Percentiles rank a stretch among this genome's conserved stretches.
These are phyloP conservation scores for Calonectria montana DNA, from an alignment of 2,329 filamentous ascomycete species.

Conservation along the genomic window DNA sequence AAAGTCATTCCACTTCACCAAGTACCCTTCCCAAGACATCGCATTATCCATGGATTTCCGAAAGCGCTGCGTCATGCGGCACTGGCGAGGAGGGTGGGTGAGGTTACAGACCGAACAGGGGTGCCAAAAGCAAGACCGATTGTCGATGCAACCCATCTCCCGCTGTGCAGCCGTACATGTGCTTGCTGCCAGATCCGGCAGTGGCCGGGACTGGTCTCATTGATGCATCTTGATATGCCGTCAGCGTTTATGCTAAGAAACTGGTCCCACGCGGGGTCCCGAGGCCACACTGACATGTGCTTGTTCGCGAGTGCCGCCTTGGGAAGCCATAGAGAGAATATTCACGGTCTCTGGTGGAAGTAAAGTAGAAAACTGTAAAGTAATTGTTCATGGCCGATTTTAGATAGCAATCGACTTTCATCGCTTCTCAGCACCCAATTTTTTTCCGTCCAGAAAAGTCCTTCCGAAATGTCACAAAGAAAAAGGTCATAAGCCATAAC, in stretches of 20 bases:
- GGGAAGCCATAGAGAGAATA: background rate
- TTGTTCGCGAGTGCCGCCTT: background rate
- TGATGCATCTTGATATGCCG: background rate
- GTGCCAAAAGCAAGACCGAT: background rate
- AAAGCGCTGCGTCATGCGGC: background rate
- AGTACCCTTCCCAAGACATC: background rate
- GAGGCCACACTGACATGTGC: background rate
- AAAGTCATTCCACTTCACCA: background rate
- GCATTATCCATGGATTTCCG: background rate
- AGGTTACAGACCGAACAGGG: slow-evolving; percentile 3
- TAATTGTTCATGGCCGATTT: background rate
- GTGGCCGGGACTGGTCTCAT: background rate
- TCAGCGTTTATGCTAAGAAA: background rate
- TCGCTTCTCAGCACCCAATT: background rate
- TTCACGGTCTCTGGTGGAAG: background rate
- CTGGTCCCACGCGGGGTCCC: background rate
- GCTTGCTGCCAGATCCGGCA: slow-evolving; percentile 1
- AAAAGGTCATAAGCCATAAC: background rate
- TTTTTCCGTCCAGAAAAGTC: background rate
- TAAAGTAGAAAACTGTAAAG: background rate
- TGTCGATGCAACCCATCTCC: slow-evolving; percentile 1
- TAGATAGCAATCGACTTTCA: background rate
- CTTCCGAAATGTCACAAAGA: background rate
- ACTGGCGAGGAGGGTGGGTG: background rate
- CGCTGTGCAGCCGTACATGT: background rate